Evolutionary conservation across 2,329 filamentous ascomycete genomes (phyloP), one percentile per base, ranked within the genome.

Genomic region (Phaeosphaeria sp.): DNA sequence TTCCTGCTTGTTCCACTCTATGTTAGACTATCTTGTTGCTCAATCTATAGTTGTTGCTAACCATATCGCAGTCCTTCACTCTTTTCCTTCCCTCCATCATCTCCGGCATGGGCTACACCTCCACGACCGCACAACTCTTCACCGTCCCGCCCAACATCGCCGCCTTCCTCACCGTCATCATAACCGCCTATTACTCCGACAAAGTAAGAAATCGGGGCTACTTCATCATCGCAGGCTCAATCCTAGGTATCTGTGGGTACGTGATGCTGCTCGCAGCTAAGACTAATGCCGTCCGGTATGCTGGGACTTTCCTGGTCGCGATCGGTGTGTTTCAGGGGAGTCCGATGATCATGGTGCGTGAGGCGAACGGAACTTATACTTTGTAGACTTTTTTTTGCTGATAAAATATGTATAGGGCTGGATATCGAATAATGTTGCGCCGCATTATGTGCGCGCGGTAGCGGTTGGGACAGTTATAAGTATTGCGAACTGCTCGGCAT

Each of bases 381-480:
- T n/a, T n/a, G n/a, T n/a, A n/a, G n/a, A n/a, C n/a, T n/a, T n/a
- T n/a, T n/a, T n/a, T n/a, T n/a, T n/a, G n/a, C n/a, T n/a, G n/a
- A n/a, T n/a, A n/a, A 30, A 33, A 13, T 21, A 11, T 18, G 3
- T 27, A 2, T 40, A 63, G 46, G 79, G 78, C 6, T 81, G 79
- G 79, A 69, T 77, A 1, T 61, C 78, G 6, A 81, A 80, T 64
- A 81, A 80, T 55, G 69, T 80, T 40, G 71, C 72, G 15, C 85
- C 85, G 2, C 84, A 86, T 69, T 87, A 85, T 68, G 87, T 87
- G 71, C 78, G 84, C 30, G 79, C 82, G 1, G 78, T 86, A 39
- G 79, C 80, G 2, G 77, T 82, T 0, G 84, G 83, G 3, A 78
- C 85, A 81, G 76, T 59, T 65, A 79, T 55, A 9, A 66, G 61